These are phyloP conservation scores for Lactarius psammicola DNA, from an alignment of 768 basidiomycete genomes.

Conservation along the genomic window DNA sequence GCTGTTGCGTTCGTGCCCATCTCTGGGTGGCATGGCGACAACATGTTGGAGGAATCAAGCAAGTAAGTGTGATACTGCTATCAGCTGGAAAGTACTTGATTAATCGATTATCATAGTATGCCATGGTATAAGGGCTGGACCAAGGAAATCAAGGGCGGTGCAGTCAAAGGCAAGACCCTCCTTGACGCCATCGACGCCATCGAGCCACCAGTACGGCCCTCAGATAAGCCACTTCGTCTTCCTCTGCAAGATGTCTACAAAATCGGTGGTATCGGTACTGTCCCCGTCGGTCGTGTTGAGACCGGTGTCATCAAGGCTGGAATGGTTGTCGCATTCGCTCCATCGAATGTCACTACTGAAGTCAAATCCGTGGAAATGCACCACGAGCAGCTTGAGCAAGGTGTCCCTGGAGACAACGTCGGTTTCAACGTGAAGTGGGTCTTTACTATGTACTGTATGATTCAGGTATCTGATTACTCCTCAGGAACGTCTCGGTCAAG, in stretches of 20 bases:
- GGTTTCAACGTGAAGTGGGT: conserved; percentile 96
- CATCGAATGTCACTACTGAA: conserved; percentile 98
- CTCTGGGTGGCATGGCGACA: conserved; percentile 99
- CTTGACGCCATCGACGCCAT: conserved; percentile 99
- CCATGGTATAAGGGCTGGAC: conserved; percentile 99
- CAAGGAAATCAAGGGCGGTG: conserved; percentile 92
- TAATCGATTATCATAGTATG: conserved; percentile 61
- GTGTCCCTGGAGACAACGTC: conserved; percentile 98
- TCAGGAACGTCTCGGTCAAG: conserved; percentile 99
- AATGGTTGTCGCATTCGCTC: conserved; percentile 98
- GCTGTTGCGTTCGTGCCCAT: conserved; percentile 97
- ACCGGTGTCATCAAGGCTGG: conserved; percentile 99
- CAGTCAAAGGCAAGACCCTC: conserved; percentile 96
- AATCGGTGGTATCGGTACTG: conserved; percentile 99
- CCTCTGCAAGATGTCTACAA: conserved; percentile 99
- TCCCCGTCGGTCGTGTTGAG: conserved; percentile 99
- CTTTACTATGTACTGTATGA: conserved; percentile 11
- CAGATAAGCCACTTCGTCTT: conserved; percentile 99
- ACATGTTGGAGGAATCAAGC: conserved; percentile 98
- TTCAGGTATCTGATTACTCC: conserved; percentile 18
- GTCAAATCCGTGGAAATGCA: conserved; percentile 99
- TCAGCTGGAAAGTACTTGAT: not conserved
- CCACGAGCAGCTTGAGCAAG: conserved; percentile 95
- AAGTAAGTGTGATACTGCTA: conserved; percentile 56
- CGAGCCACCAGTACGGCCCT: conserved; percentile 93